Percentiles rank a stretch among this genome's conserved stretches.
Conservation (phyloP, 306 rosid genomes). For the Luffa acutangula region DNA sequence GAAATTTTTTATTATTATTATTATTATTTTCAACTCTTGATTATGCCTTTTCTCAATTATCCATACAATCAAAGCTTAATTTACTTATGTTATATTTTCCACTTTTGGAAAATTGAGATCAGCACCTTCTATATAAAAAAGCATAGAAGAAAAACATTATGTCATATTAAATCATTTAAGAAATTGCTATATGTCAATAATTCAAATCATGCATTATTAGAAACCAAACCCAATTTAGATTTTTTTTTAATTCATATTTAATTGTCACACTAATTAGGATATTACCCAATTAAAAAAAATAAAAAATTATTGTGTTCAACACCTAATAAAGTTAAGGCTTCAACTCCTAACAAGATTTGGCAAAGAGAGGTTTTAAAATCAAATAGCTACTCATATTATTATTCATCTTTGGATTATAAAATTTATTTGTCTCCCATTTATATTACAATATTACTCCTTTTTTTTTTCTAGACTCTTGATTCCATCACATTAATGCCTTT, state of each 20-base stretch:
- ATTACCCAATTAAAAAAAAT: neutral
- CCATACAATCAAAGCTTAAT: neutral
- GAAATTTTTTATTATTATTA: no score
- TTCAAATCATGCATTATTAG: neutral
- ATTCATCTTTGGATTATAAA: neutral
- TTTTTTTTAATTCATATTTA: neutral
- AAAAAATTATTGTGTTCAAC: neutral
- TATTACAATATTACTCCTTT: neutral
- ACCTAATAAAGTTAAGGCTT: constrained; percentile 4
- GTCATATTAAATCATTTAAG: neutral
- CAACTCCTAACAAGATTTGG: constrained; percentile 1
- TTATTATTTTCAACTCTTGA: neutral
- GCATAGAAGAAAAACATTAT: neutral
- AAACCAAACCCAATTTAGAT: neutral
- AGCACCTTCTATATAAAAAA: neutral
- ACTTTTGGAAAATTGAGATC: neutral
- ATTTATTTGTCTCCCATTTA: neutral
- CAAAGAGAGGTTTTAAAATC: neutral
- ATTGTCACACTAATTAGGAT: neutral
- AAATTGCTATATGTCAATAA: neutral
- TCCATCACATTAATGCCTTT: neutral
- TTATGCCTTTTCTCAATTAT: neutral
- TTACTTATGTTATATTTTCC: neutral
- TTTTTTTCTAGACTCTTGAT: neutral
- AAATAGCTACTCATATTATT: constrained; percentile 1